Evolutionary conservation across 257 asterid genomes (phyloP), one percentile per base, ranked within the genome.

Genomic region (Primulina huaijiensis): DNA sequence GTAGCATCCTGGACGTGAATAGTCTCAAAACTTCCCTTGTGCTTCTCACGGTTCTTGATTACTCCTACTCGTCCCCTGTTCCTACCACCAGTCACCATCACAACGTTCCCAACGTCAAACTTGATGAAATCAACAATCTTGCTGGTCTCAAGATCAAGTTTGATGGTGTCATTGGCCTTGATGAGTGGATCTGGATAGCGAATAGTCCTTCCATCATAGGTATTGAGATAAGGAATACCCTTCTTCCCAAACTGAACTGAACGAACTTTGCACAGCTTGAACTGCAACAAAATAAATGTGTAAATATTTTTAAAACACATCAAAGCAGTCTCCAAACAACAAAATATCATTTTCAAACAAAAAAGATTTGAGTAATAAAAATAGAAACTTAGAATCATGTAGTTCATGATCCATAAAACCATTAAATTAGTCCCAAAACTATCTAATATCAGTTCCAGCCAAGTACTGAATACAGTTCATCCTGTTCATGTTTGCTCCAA

Each of bases 71-170:
- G 87, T 10, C 92, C 95, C 73, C 95, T 88, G 80, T 88, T 88
- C 76, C 95, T 88, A 73, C 95, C 92, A 16, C 95, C 95, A 64
- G 92, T 88, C 56, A 88, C 95, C 90, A 86, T 84, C 61, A 88
- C 92, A 68, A 88, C 89, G 57, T 88, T 88, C 8, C 95, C 92
- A 3, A 88, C 92, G 66, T 88, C 92, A 70, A 86, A 88, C 81
- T 88, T 88, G 79, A 88, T 84, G 78, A 84, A 88, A 4, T 88
- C 95, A 7, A 70, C 73, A 4, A 88, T 83, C 38, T 86, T 88
- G 76, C 80, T 76, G 34, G 73, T 72, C 69, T 88, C 95, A 8
- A 88, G 64, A 65, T 88, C 90, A 3, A 88, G 83, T 29, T 88
- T 88, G 78, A 88, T 80, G 58, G 92, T 88, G 83, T 86, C 95